Evolutionary conservation across 2,329 filamentous ascomycete species (phyloP), one percentile per base, ranked within the genome.

Genomic region (Ophidiomyces ophidiicola): DNA sequence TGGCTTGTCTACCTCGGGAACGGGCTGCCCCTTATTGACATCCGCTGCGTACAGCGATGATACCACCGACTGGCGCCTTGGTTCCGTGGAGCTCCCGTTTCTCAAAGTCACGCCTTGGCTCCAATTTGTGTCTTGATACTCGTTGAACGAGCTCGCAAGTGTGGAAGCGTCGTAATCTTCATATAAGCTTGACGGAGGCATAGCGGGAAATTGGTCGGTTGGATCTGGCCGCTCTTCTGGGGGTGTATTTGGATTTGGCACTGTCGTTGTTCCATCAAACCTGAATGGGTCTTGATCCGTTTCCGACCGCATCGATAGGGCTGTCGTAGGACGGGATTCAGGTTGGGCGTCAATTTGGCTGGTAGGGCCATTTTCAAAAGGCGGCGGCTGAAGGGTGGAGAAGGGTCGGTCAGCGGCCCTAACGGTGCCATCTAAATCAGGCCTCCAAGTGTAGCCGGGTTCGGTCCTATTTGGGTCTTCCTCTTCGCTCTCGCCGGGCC

Each of bases 151-250:
- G 6, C 32, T 17, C 8, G 25, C 26, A 6, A 29, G 24, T 5
- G 35, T 40, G 8, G 39, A 20, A 18, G 32, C n/a, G 25, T 40
- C 23, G 61, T 60, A 56, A 19, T 53, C 52, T 61, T 70, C 39
- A 58, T 72, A 39, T 56, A 60, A 20, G 54, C 58, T 5, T 58
- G 72, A 49, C 56, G 67, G 15, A 61, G 70, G 5, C 46, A 65
- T 21, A 50, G 60, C 4, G 47, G 69, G 6, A 66, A 70, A 48
- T 32, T 60, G 34, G 40, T 63, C 21, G 67, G 69, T 24, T 24
- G 24, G 8, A n/a, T 11, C 12, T 6, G 26, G 38, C n/a, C 25
- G 30, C n/a, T 29, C 31, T 17, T 35, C 24, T 10, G 20, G 38
- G 23, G 38, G 18, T 6, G 32, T 41, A 25, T 32, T 8, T 10